Conservation (phyloP, 495 filamentous ascomycete genomes). For the Paragyromitra xinjiangensis region DNA sequence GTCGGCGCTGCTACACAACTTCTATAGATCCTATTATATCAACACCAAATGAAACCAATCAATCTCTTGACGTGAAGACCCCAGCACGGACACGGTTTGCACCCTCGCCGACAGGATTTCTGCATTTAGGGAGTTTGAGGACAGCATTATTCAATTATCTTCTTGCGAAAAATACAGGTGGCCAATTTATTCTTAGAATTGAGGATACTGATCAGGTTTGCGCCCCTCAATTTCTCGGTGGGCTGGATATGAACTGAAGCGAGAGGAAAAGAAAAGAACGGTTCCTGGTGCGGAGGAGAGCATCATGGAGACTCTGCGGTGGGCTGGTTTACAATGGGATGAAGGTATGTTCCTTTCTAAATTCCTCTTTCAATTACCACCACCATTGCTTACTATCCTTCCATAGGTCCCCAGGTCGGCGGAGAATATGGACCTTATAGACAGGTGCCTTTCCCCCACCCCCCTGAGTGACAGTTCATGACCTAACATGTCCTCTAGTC, state of each 20-base stretch:
- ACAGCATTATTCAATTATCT: slow-evolving; percentile 95
- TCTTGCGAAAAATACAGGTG: slow-evolving; percentile 83
- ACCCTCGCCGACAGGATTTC: slow-evolving; percentile 90
- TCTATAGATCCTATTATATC: not conserved
- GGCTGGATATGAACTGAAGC: slow-evolving; percentile 53
- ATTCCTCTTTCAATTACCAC: slow-evolving; percentile 7
- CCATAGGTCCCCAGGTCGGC: slow-evolving; percentile 75
- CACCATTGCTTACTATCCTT: slow-evolving; percentile 40
- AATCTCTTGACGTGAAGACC: slow-evolving; percentile 9
- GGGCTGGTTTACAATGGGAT: slow-evolving; percentile 93
- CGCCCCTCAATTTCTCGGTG: slow-evolving; percentile 19
- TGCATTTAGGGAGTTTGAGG: slow-evolving; percentile 89
- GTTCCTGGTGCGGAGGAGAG: slow-evolving; percentile 79
- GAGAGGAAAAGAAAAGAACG: slow-evolving; percentile 72
- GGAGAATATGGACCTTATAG: slow-evolving; percentile 86
- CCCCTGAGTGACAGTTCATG: slow-evolving; percentile 6
- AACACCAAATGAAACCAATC: not conserved
- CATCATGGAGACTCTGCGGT: slow-evolving; percentile 79
- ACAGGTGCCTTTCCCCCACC: slow-evolving; percentile 66
- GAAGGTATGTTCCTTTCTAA: slow-evolving; percentile 70
- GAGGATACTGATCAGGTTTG: slow-evolving; percentile 94
- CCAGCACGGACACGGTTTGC: slow-evolving; percentile 94
- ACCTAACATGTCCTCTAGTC: slow-evolving; percentile 66
- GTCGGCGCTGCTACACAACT: slow-evolving; percentile 32
- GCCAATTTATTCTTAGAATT: slow-evolving; percentile 90